Percentiles rank a stretch among this genome's conserved stretches.
Conservation (phyloP, 1,284 basidiomycete genomes). For the Ceratobasidium papillatum region DNA sequence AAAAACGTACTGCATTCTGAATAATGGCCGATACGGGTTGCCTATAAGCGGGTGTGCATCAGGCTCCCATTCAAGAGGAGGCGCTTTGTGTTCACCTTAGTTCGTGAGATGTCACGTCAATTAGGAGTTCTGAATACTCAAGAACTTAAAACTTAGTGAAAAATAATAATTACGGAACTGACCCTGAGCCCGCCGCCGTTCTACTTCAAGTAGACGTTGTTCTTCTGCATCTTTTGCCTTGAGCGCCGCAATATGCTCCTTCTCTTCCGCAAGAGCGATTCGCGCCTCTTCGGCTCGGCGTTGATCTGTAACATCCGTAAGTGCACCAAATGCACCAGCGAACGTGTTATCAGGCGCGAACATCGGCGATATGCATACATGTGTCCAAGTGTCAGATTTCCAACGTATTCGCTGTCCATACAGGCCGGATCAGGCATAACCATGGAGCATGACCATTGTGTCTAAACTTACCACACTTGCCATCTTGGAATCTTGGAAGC, state of each 20-base stretch:
- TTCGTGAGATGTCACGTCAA: constrained; percentile 51
- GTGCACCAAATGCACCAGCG: constrained; percentile 22
- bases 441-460: too few species aligned
- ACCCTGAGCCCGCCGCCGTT: constrained; percentile 49
- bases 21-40: constrained; percentile 50
- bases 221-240: constrained; percentile 46
- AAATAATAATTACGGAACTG: background rate
- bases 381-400: constrained; percentile 29
- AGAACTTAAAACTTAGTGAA: background rate
- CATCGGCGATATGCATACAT: constrained; percentile 18
- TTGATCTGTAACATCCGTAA: constrained; percentile 48
- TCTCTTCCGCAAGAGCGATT: constrained; percentile 47
- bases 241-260: constrained; percentile 47
- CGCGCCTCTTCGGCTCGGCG: constrained; percentile 47
- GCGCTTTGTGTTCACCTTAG: constrained; percentile 34
- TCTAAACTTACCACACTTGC: background rate
- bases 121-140: constrained; percentile 45
- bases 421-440: too few species aligned
- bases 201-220: constrained; percentile 44
- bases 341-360: constrained; percentile 13
- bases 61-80: background rate
- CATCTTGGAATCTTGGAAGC: constrained; percentile 11
- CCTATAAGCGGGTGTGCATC: constrained; percentile 21
- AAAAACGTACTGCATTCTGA: constrained; percentile 24
- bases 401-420: constrained; percentile 18